Evolutionary conservation across 148 eudicot species (phyloP), one percentile per base, ranked within the genome.

Genomic region (Chenopodium berlandieri): DNA sequence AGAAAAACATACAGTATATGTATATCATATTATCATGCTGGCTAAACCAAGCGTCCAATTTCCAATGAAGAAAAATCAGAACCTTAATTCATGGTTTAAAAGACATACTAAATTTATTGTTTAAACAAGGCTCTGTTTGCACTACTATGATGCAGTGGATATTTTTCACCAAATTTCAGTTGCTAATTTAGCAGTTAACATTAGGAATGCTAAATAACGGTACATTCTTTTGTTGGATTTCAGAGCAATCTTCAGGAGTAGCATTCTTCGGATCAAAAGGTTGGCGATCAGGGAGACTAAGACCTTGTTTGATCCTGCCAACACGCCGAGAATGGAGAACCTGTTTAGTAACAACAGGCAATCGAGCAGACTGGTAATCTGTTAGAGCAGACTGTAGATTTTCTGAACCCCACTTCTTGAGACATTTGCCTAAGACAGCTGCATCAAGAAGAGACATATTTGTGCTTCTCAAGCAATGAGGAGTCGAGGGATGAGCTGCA

Each of bases 401-500:
- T 60, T 83, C 90, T 0, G 25, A 73, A 34, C 93, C 92, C 91
- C 88, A 90, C 68, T 93, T 92, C 79, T 86, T 84, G 1, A 95
- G 90, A 86, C 94, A 91, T 81, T 90, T 87, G 60, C 97, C 97
- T 4, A 91, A 34, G 72, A 93, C 92, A 16, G 90, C 90, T 71
- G 96, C 98, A 81, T 95, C 98, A 16, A 91, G 81, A 69, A 95
- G 76, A 3, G 98, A 85, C 98, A 95, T 93, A 84, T 95, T 95
- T 70, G 98, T 95, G 91, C 98, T 95, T 80, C 98, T 87, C 60
- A 91, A 44, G 79, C 98, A 94, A 68, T 95, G 97, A 62, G 98
- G 98, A 58, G 97, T 93, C 10, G 93, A 88, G 5, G 98, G 98
- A 73, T 95, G 98, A 81, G 97, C 98, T 50, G 95, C 97, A 65